Percentiles rank a stretch among this genome's conserved stretches.
Evolutionary conservation across 2,329 filamentous ascomycete species (phyloP).

Genomic region (Claviceps sp.): DNA sequence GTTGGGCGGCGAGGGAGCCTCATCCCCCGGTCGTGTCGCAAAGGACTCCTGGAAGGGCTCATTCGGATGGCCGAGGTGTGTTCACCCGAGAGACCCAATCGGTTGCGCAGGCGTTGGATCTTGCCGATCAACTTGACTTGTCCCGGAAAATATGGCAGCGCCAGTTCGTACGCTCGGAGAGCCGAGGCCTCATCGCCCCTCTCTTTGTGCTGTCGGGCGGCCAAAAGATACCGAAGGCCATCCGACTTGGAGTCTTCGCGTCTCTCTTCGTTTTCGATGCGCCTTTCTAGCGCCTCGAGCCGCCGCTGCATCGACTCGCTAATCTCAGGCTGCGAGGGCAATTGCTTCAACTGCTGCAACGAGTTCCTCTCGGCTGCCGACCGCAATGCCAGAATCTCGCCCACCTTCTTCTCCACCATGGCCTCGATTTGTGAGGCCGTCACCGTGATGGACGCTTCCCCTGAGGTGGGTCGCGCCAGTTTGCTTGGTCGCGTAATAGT

Average conservation of each 20-base stretch:
- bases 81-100: constrained; percentile 25
- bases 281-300: constrained; percentile 71
- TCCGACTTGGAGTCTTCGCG: constrained; percentile 63
- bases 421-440: constrained; percentile 72
- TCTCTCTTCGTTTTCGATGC: constrained; percentile 54
- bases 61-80: background rate
- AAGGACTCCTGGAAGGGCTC: constrained; percentile 3
- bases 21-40: background rate
- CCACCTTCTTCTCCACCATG: constrained; percentile 82
- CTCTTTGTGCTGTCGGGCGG: constrained; percentile 82
- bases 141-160: constrained; percentile 71
- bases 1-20: background rate
- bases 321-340: constrained; percentile 34
- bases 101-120: constrained; percentile 47
- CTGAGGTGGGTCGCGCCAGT: constrained; percentile 25
- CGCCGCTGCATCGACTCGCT: constrained; percentile 69
- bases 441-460: constrained; percentile 30
- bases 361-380: constrained; percentile 31
- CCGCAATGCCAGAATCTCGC: constrained; percentile 73
- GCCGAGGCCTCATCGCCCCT: constrained; percentile 66
- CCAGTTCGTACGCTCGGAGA: constrained; percentile 74
- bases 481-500: constrained; percentile 33
- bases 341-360: constrained; percentile 17
- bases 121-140: constrained; percentile 66
- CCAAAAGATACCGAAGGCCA: constrained; percentile 73